These are phyloP conservation scores for Monosporascus sp. DNA, from an alignment of 2,329 filamentous ascomycete genomes.

Conservation along the genomic window DNA sequence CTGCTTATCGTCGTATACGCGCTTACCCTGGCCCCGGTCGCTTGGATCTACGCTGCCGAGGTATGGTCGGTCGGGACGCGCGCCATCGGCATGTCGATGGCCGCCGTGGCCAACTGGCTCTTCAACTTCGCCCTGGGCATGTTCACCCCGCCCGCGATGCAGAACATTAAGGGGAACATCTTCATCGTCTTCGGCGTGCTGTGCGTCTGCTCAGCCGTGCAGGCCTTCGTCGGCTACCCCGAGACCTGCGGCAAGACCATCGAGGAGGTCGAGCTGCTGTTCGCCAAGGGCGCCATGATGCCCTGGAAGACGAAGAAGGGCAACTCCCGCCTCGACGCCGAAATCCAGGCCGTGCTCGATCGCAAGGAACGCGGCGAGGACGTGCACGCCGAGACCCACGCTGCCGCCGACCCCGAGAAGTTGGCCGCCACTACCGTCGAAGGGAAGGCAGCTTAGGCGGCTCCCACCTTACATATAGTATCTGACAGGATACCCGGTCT, in stretches of 20 bases:
- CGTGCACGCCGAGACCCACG: slow-evolving; percentile 13
- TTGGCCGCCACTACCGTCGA: slow-evolving; percentile 3
- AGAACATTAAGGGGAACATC: slow-evolving; percentile 51
- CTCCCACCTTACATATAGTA: background rate
- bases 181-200: slow-evolving; percentile 36
- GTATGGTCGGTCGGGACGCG: slow-evolving; percentile 58
- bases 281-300: slow-evolving; percentile 27
- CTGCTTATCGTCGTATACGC: slow-evolving; percentile 60
- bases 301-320: slow-evolving; percentile 35
- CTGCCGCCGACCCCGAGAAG: slow-evolving; percentile 9
- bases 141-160: slow-evolving; percentile 53
- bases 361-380: slow-evolving; percentile 15
- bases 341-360: slow-evolving; percentile 23
- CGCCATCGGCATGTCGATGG: slow-evolving; percentile 53
- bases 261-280: slow-evolving; percentile 33
- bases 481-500: background rate
- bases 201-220: slow-evolving; percentile 27
- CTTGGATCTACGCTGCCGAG: slow-evolving; percentile 63
- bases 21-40: slow-evolving; percentile 57
- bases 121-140: slow-evolving; percentile 58
- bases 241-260: slow-evolving; percentile 35
- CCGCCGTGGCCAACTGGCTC: slow-evolving; percentile 48
- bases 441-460: background rate
- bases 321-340: slow-evolving; percentile 21
- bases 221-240: slow-evolving; percentile 32